Base-by-base conservation (phyloP, 495 filamentous ascomycete genomes). In the Penicillium herquei region DNA sequence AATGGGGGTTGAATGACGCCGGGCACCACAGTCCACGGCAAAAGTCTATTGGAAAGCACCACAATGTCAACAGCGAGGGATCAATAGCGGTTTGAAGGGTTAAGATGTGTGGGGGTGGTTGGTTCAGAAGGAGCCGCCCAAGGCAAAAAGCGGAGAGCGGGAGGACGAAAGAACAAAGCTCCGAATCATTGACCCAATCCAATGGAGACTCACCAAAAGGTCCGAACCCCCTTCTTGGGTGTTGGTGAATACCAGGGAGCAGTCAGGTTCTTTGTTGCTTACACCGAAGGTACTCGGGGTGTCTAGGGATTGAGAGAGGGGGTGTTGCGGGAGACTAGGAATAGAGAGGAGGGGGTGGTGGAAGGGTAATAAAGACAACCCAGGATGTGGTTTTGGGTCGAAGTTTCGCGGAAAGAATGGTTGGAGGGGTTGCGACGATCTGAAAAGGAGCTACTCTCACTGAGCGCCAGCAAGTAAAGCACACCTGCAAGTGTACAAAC, bases 91-190 rank as follows among this genome's bases (percentile, higher is more conserved):
- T 26, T 40, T 37, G 39, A 30, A 33, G 8, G 39, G 21, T 17
- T 14, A 37, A 18, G 49, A 31, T 14, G 32, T 13, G 46, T 49
- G 46, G 14, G 14, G 32, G n/a, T 14, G 48, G 32, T 14, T 12
- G 35, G 39, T 14, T 16, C 18, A 14, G 30, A 14, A 26, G 43
- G 30, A 52, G 30, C 39, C 10, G 39, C n/a, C 50, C n/a, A 43
- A 44, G 39, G 26, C 34, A 47, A 57, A n/a, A 54, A 56, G 56
- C 54, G 68, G 62, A 61, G 64, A 70, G 58, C 58, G 63, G 63
- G 66, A 68, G 65, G 59, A 53, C 54, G 60, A 66, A 70, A 67
- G 64, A 61, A 56, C 63, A 55, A 61, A 66, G 61, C 61, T 62
- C 64, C 65, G 61, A 72, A 70, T 66, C 67, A 66, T 57, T 63